Evolutionary conservation across 257 asterid genomes (phyloP).

Genomic region (Rehmannia glutinosa): DNA sequence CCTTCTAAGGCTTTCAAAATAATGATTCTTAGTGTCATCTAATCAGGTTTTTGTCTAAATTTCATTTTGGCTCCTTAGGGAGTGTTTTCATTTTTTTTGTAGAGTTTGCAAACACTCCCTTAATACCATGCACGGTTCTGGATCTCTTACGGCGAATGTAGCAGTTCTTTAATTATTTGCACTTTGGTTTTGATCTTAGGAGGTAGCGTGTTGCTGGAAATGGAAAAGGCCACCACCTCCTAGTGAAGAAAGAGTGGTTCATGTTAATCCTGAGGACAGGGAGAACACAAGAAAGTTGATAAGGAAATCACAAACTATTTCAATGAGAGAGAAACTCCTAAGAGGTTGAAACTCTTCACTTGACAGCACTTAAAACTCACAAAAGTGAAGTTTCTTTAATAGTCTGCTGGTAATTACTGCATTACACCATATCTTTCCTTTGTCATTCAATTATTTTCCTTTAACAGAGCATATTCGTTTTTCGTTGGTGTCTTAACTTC

Average conservation of each 20-base stretch:
- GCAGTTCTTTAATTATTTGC: neutral
- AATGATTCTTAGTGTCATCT: neutral
- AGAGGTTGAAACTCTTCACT: constrained; percentile 46
- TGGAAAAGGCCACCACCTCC: constrained; percentile 77
- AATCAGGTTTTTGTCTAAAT: neutral
- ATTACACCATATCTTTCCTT: too few species aligned
- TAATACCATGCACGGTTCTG: neutral
- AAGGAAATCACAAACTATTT: constrained; percentile 44
- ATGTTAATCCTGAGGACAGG: constrained; percentile 40
- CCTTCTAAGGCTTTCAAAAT: neutral
- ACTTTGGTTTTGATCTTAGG: constrained; percentile 40
- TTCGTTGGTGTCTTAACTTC: too few species aligned
- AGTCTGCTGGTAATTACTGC: too few species aligned
- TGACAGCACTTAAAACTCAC: neutral
- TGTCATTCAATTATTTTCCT: too few species aligned
- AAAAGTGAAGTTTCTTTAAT: too few species aligned
- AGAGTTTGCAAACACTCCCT: too few species aligned
- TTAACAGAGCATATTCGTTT: too few species aligned
- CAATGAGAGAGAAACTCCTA: constrained; percentile 48
- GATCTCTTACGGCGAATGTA: neutral
- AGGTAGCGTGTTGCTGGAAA: constrained; percentile 46
- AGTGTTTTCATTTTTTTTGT: too few species aligned
- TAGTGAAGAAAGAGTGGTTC: constrained; percentile 51
- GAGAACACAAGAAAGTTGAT: constrained; percentile 38
- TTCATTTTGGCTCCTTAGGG: neutral